Evolutionary conservation across 805 yeast species (phyloP).

Genomic region (Candida arabinofermentans): DNA sequence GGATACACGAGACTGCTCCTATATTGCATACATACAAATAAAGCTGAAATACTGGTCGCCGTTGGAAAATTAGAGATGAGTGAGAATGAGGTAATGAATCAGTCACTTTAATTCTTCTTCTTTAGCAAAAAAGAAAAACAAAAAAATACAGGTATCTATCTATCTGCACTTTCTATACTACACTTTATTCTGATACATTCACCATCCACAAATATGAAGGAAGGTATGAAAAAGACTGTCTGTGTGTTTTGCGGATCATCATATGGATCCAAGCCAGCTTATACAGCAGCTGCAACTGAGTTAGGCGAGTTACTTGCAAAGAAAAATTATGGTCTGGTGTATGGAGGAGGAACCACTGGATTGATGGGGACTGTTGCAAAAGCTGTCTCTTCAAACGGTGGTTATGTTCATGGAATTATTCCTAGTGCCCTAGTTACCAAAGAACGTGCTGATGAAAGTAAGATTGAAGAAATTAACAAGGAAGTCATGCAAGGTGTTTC

Average conservation of each 20-base stretch:
- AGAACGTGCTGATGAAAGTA: slow-evolving; percentile 46
- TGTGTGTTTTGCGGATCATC: slow-evolving; percentile 86
- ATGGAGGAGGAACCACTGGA: slow-evolving; percentile 88
- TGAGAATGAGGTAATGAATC: no score
- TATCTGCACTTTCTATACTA: no score
- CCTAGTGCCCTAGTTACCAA: slow-evolving; percentile 71
- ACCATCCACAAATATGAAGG: not conserved
- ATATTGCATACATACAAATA: no score
- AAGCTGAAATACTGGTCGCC: no score
- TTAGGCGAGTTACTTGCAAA: slow-evolving; percentile 56
- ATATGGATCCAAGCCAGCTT: slow-evolving; percentile 51
- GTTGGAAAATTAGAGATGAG: no score
- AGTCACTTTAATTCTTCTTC: no score
- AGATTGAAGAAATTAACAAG: slow-evolving; percentile 41
- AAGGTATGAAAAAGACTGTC: slow-evolving; percentile 35
- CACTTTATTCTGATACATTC: no score
- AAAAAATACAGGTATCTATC: no score
- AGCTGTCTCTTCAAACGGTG: slow-evolving; percentile 51
- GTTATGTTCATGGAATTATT: slow-evolving; percentile 76
- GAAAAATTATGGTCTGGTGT: slow-evolving; percentile 69
- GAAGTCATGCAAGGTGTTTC: slow-evolving; percentile 49
- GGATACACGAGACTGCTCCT: no score
- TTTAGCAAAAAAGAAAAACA: no score
- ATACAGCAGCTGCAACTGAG: slow-evolving; percentile 46
- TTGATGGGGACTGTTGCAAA: slow-evolving; percentile 72